Conservation (phyloP, 305 asterid species). For the Caryopteris hybrid region DNA sequence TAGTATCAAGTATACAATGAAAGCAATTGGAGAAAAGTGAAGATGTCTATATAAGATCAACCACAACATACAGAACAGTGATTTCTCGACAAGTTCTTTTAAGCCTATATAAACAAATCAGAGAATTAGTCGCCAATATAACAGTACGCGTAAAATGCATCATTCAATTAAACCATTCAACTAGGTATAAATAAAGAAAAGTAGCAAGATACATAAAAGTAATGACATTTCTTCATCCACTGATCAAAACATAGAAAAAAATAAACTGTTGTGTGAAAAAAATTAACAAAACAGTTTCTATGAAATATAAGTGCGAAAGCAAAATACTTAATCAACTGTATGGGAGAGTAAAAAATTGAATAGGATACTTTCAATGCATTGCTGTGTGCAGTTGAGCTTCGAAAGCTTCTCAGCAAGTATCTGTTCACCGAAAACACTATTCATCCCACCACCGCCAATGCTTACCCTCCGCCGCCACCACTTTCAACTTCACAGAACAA, state of each 20-base stretch:
- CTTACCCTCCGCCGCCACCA: conserved; percentile 26
- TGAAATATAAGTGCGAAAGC: not conserved
- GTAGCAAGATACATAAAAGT: not conserved
- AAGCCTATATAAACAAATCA: not conserved
- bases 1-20: not conserved
- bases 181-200: not conserved
- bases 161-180: not conserved
- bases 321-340: too few relatives aligned
- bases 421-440: conserved; percentile 65
- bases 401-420: conserved; percentile 89
- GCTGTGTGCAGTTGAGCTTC: conserved; percentile 83
- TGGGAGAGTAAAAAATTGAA: not conserved
- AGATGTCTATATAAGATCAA: not conserved
- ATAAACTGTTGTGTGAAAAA: too few relatives aligned
- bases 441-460: conserved; percentile 52
- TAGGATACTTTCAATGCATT: conserved; percentile 90
- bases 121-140: not conserved
- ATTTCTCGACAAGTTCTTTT: not conserved
- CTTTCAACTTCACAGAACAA: conserved; percentile 16
- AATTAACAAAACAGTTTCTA: not conserved
- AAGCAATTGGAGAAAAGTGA: not conserved
- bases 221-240: not conserved
- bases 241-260: not conserved
- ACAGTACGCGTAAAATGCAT: not conserved
- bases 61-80: not conserved